These are phyloP conservation scores for Talaromyces nanjingensis DNA, from an alignment of 495 filamentous ascomycete species.

Conservation along the genomic window DNA sequence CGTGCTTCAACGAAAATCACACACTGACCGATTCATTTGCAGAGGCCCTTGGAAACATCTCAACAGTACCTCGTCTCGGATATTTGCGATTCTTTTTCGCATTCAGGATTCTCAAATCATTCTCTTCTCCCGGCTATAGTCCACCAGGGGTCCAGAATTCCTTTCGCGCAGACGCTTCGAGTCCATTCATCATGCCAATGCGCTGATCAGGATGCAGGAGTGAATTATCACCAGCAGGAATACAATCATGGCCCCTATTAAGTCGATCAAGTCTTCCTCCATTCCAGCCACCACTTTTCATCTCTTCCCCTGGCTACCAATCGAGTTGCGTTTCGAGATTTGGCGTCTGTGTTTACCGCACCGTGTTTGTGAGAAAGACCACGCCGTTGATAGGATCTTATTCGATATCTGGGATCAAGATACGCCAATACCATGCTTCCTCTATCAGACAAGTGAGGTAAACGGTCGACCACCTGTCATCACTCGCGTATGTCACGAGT, in stretches of 20 bases:
- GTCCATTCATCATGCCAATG: too few species aligned
- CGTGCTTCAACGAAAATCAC: too few species aligned
- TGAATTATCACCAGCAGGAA: not conserved
- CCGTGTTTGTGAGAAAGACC: slow-evolving; percentile 7
- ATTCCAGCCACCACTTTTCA: not conserved
- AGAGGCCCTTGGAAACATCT: too few species aligned
- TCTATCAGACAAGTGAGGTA: slow-evolving; percentile 1
- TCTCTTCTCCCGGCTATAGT: too few species aligned
- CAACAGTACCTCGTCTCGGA: too few species aligned
- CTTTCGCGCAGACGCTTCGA: too few species aligned
- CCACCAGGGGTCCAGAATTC: too few species aligned
- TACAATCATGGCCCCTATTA: not conserved
- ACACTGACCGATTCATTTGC: too few species aligned
- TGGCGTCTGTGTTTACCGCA: slow-evolving; percentile 7
- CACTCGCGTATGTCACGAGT: slow-evolving; percentile 7
- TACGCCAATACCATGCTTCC: not conserved
- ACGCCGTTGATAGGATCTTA: not conserved
- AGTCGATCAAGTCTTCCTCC: not conserved
- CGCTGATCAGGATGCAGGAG: not conserved
- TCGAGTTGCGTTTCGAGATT: slow-evolving; percentile 3
- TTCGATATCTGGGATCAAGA: not conserved
- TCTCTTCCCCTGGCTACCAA: slow-evolving; percentile 2
- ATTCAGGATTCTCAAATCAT: too few species aligned
- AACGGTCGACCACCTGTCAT: slow-evolving; percentile 4
- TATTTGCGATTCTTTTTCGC: too few species aligned